phyloP scores from a whole-genome alignment of 371 early-diverging fungal species.

The Mucor irregularis region DNA sequence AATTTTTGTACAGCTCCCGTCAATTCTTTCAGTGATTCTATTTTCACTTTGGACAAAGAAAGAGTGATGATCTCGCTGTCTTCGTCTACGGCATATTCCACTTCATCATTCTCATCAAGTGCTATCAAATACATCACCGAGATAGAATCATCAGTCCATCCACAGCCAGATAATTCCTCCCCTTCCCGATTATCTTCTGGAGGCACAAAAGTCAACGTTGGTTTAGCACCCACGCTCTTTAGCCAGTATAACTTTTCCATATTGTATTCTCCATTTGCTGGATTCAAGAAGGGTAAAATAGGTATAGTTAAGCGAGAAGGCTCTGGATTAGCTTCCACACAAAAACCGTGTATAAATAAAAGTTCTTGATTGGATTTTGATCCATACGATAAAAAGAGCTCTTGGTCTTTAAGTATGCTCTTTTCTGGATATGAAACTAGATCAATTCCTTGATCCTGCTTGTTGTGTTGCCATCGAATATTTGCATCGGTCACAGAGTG shows the following conservation, averaged over 20 bases:
- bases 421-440: conserved; percentile 3
- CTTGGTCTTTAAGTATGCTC: conserved; percentile 2
- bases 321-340: conserved; percentile 35
- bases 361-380: conserved; percentile 67
- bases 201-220: conserved; percentile 11
- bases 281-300: conserved; percentile 19
- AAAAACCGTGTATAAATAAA: conserved; percentile 62
- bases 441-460: background rate
- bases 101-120: conserved; percentile 24
- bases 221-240: conserved; percentile 2
- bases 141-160: conserved; percentile 22
- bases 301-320: conserved; percentile 18
- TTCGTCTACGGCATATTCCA: background rate
- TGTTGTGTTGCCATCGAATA: conserved; percentile 48
- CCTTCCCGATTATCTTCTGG: background rate
- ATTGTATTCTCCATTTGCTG: background rate
- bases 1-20: background rate
- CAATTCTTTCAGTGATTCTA: conserved; percentile 7
- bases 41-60: background rate
- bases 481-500: conserved; percentile 41
- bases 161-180: background rate
- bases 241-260: conserved; percentile 24
- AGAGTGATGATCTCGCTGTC: background rate
- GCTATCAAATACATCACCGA: conserved; percentile 29
- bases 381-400: conserved; percentile 56